Evolutionary conservation across 371 early-diverging fungal genomes (phyloP), one percentile per base, ranked within the genome.

Genomic region (Apophysomyces elegans): DNA sequence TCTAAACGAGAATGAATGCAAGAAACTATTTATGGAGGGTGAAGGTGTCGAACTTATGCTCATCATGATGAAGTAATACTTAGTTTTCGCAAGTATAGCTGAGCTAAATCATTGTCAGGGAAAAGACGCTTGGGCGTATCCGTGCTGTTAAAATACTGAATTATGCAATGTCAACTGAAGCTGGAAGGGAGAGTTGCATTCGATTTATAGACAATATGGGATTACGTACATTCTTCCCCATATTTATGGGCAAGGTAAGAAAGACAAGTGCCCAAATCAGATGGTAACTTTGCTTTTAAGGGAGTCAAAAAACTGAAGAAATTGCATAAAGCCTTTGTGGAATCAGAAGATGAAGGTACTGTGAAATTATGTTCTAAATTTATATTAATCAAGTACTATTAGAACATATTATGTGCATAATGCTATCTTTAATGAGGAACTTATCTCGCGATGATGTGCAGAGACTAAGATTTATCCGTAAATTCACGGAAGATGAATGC

Each of bases 41-140:
- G 97, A 98, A 70, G 98, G 98, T 8, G 80, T 94, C 13, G 97
- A 96, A 75, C 72, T 97, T 59, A 91, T 98, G 94, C 77, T 94
- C n/a, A 81, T 96, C 50, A 86, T 96, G 87, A 74, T 94, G 50
- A 91, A 90, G 91, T 89, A 78, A 62, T 79, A 67, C 21, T 7
- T 16, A 0, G 9, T 21, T 7, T 21, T 9, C 18, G 54, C 21
- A 9, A 21, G 54, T 9, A 13, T 9, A 7, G 1, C 4, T 21
- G 54, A 4, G 12, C 37, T 44, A 43, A 56, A 32, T 54, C 16
- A 39, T 61, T 32, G n/a, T 13, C 73, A 91, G 91, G 67, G 93
- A 94, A 72, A 86, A 86, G 65, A 90, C 88, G 66, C 80, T 94
- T 73, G 80, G 91, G 4, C 84, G 95, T 13, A 89, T 95, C 66